Conservation (phyloP, 768 basidiomycete species). For the Psilocybe cyanescens region DNA sequence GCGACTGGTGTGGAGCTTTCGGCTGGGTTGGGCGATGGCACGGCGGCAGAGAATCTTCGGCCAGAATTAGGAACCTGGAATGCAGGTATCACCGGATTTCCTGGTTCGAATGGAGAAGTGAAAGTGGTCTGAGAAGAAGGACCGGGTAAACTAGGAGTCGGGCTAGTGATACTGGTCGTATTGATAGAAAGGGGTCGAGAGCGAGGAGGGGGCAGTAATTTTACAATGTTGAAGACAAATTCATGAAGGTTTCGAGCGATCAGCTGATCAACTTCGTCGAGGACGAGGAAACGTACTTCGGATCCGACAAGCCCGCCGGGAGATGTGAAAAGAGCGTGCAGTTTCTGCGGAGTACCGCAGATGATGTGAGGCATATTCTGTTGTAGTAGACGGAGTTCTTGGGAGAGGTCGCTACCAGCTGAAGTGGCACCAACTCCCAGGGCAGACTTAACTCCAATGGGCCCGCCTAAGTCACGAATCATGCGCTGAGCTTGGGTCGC, state of each 20-base stretch:
- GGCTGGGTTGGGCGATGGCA: slow-evolving; percentile 48
- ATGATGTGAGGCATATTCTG: slow-evolving; percentile 95
- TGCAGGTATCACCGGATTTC: slow-evolving; percentile 37
- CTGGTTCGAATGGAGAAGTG: slow-evolving; percentile 48
- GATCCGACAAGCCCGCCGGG: slow-evolving; percentile 77
- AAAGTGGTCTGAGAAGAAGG: slow-evolving; percentile 41
- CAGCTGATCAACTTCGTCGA: slow-evolving; percentile 98
- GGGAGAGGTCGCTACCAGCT: slow-evolving; percentile 60
- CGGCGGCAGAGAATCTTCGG: slow-evolving; percentile 64
- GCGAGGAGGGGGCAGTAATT: slow-evolving; percentile 87
- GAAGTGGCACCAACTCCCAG: slow-evolving; percentile 84
- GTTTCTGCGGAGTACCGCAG: slow-evolving; percentile 95
- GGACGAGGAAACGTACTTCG: slow-evolving; percentile 90
- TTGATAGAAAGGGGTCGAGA: slow-evolving; percentile 58
- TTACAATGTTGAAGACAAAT: slow-evolving; percentile 92
- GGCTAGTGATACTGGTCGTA: slow-evolving; percentile 33
- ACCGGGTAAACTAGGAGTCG: slow-evolving; percentile 23
- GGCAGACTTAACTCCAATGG: slow-evolving; percentile 90
- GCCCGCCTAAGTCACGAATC: slow-evolving; percentile 92
- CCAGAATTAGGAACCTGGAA: slow-evolving; percentile 40
- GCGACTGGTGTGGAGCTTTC: slow-evolving; percentile 22
- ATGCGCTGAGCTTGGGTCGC: slow-evolving; percentile 96
- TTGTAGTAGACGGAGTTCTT: slow-evolving; percentile 82
- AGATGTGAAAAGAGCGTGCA: slow-evolving; percentile 88
- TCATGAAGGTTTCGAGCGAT: slow-evolving; percentile 97